Evolutionary conservation across 2,329 filamentous ascomycete genomes (phyloP).

Genomic region (Diplodia seriata): DNA sequence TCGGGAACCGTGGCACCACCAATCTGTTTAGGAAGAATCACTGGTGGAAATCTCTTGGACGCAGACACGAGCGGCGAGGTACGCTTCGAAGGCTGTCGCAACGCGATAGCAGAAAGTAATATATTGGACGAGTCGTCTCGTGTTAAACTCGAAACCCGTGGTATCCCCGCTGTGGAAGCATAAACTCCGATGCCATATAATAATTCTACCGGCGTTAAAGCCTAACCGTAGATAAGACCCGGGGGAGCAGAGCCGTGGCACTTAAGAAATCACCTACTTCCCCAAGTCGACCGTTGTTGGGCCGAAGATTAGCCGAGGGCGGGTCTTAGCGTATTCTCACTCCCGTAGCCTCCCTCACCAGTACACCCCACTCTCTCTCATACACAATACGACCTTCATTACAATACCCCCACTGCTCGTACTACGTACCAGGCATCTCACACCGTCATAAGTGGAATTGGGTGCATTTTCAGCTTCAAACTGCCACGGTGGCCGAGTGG

Average conservation of each 20-base stretch:
- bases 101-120: neutral
- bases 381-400: too few relatives aligned
- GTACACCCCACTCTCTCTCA: too few relatives aligned
- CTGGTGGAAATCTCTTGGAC: neutral
- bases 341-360: too few relatives aligned
- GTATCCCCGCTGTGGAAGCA: slow-evolving; percentile 24
- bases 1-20: too few relatives aligned
- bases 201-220: neutral
- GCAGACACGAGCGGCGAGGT: neutral
- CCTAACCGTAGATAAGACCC: too few relatives aligned
- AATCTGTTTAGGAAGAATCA: neutral
- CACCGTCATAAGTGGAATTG: neutral
- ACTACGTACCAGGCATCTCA: too few relatives aligned
- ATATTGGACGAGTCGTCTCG: slow-evolving; percentile 3
- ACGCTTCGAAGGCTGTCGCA: neutral
- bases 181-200: slow-evolving; percentile 16
- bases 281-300: too few relatives aligned
- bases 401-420: too few relatives aligned
- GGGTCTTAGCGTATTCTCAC: too few relatives aligned
- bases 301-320: too few relatives aligned
- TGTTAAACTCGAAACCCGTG: slow-evolving; percentile 26
- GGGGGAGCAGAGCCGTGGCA: too few relatives aligned
- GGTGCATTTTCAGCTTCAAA: slow-evolving; percentile 15
- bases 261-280: too few relatives aligned
- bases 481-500: slow-evolving; percentile 31